Conservation (phyloP, 2,329 filamentous ascomycete genomes). For the Cladosporium sp. region DNA sequence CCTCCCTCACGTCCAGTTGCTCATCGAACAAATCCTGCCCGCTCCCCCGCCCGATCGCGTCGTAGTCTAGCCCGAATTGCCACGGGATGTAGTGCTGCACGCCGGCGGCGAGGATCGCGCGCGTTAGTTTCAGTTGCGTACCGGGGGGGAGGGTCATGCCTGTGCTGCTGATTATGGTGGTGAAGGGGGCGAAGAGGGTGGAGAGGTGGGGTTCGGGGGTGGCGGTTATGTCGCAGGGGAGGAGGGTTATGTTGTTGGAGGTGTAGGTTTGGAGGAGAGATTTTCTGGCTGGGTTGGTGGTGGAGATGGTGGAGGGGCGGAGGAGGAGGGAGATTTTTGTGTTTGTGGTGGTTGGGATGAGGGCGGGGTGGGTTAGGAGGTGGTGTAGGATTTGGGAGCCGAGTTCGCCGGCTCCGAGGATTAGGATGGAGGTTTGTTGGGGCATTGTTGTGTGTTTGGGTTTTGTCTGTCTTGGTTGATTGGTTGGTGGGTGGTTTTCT, state of each 20-base stretch:
- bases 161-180: constrained; percentile 56
- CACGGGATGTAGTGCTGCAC: constrained; percentile 60
- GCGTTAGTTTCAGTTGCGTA: constrained; percentile 54
- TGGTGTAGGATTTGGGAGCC: constrained; percentile 52
- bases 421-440: constrained; percentile 39
- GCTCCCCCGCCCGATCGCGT: constrained; percentile 54
- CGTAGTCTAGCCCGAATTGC: constrained; percentile 72
- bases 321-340: constrained; percentile 50
- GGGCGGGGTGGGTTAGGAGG: constrained; percentile 41
- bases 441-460: no score
- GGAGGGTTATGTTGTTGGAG: constrained; percentile 32
- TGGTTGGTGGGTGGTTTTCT: not conserved
- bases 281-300: not conserved
- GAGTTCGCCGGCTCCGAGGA: constrained; percentile 64
- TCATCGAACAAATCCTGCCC: constrained; percentile 64
- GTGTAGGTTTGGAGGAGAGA: constrained; percentile 18
- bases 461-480: not conserved
- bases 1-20: constrained; percentile 54
- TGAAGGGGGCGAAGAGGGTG: constrained; percentile 39
- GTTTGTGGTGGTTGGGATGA: constrained; percentile 34
- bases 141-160: constrained; percentile 55
- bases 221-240: constrained; percentile 42
- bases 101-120: constrained; percentile 43
- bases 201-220: constrained; percentile 27
- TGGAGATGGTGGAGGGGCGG: constrained; percentile 22